Evolutionary conservation across 495 filamentous ascomycete genomes (phyloP).

Genomic region (Apiosordaria backusii): DNA sequence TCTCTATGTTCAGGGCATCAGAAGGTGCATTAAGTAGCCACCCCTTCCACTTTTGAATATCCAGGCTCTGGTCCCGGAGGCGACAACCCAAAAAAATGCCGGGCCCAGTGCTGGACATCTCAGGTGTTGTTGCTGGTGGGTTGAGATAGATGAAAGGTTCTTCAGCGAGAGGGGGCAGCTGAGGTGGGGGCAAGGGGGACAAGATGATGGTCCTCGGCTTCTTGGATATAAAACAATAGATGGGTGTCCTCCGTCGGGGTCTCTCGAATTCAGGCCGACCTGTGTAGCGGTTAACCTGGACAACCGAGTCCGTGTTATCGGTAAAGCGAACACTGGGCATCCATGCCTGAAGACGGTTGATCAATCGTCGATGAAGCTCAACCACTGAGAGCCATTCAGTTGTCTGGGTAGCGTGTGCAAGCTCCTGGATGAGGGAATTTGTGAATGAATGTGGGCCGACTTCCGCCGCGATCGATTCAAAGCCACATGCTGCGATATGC

Average conservation of each 20-base stretch:
- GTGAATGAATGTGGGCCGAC: conserved; percentile 29
- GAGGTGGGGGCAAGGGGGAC: conserved; percentile 6
- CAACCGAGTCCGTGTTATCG: conserved; percentile 16
- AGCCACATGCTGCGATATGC: conserved; percentile 29
- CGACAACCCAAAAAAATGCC: conserved; percentile 13
- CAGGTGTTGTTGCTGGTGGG: not conserved
- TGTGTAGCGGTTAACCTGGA: conserved; percentile 15
- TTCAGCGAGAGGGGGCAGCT: not conserved
- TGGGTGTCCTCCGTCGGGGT: conserved; percentile 9
- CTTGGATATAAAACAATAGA: conserved; percentile 13
- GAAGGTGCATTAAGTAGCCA: conserved; percentile 15
- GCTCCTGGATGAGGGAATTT: conserved; percentile 24
- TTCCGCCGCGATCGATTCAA: conserved; percentile 22
- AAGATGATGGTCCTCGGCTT: conserved; percentile 19
- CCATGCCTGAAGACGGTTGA: conserved; percentile 22
- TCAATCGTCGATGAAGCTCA: conserved; percentile 25
- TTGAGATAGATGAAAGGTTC: conserved; percentile 11
- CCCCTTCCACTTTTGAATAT: conserved; percentile 14
- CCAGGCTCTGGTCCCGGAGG: conserved; percentile 7
- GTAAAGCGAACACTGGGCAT: conserved; percentile 11
- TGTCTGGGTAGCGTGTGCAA: conserved; percentile 21
- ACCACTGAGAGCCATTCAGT: conserved; percentile 21
- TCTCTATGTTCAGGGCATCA: conserved; percentile 5
- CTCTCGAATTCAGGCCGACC: conserved; percentile 19
- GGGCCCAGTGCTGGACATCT: not conserved